A percentile compares a stretch with the other conserved stretches of the same genome.
phyloP scores from a whole-genome alignment of 2,329 filamentous ascomycete genomes.

The Botrytis pseudocinerea region DNA sequence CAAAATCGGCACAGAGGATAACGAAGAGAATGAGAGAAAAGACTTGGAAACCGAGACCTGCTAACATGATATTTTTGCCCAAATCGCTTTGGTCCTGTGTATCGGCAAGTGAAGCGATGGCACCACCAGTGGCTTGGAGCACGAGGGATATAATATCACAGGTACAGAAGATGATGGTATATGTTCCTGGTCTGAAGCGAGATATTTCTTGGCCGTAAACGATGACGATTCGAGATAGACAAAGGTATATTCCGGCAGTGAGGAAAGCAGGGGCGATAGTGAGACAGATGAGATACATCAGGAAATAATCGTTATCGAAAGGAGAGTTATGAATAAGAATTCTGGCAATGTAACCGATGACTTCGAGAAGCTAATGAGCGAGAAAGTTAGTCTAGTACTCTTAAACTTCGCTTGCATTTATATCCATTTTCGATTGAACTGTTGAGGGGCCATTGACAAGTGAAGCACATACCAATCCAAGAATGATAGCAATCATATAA shows the following conservation, averaged over 20 bases:
- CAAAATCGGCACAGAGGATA: constrained; percentile 28
- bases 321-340: constrained; percentile 54
- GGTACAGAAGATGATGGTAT: constrained; percentile 51
- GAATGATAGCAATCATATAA: constrained; percentile 51
- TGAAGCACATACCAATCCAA: constrained; percentile 46
- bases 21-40: constrained; percentile 41
- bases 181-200: constrained; percentile 49
- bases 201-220: constrained; percentile 51
- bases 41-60: constrained; percentile 46
- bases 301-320: constrained; percentile 55
- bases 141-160: constrained; percentile 59
- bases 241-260: constrained; percentile 62
- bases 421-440: no score
- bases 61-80: constrained; percentile 44
- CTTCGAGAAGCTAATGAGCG: constrained; percentile 14
- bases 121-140: constrained; percentile 59
- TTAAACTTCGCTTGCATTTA: not conserved
- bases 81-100: constrained; percentile 29
- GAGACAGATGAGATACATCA: constrained; percentile 60
- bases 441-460: not conserved
- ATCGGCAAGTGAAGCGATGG: constrained; percentile 52
- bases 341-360: constrained; percentile 54
- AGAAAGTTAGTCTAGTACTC: not conserved
- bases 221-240: constrained; percentile 48
- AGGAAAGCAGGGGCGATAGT: constrained; percentile 49